Percentiles rank a stretch among this genome's conserved stretches.
Evolutionary conservation across 306 rosid species (phyloP).

Genomic region (Herpetospermum pedunculosum): DNA sequence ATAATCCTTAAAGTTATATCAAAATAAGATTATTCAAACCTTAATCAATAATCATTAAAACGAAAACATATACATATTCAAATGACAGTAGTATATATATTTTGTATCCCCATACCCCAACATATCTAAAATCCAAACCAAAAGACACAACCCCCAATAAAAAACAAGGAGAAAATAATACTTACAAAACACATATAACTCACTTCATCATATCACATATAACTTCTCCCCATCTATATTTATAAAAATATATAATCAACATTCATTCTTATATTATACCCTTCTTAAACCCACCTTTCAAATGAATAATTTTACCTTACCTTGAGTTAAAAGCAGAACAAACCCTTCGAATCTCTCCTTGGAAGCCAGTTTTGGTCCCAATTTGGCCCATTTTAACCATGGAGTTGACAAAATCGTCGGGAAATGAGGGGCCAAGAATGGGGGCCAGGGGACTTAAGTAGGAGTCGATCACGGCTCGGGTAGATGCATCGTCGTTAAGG

Average conservation of each 20-base stretch:
- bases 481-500: slow-evolving; percentile 39
- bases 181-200: background rate
- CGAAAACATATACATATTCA: background rate
- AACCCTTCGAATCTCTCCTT: slow-evolving; percentile 44
- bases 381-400: slow-evolving; percentile 68
- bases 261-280: background rate
- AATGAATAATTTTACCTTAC: background rate
- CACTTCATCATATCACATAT: background rate
- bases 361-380: slow-evolving; percentile 55
- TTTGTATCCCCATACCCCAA: background rate
- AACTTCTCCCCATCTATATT: background rate
- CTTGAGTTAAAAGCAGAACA: slow-evolving; percentile 30
- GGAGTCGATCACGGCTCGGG: slow-evolving; percentile 40
- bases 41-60: background rate
- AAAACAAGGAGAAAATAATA: background rate
- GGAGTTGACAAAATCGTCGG: slow-evolving; percentile 44
- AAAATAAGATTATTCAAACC: background rate
- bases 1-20: background rate
- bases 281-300: background rate
- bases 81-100: background rate
- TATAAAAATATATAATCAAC: background rate
- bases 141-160: background rate
- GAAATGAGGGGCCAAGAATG: slow-evolving; percentile 43
- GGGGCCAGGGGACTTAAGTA: slow-evolving; percentile 31
- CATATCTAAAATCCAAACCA: background rate